Base-by-base conservation (phyloP, 2,329 filamentous ascomycete genomes). In the Neophaeococcomyces mojaviensis region DNA sequence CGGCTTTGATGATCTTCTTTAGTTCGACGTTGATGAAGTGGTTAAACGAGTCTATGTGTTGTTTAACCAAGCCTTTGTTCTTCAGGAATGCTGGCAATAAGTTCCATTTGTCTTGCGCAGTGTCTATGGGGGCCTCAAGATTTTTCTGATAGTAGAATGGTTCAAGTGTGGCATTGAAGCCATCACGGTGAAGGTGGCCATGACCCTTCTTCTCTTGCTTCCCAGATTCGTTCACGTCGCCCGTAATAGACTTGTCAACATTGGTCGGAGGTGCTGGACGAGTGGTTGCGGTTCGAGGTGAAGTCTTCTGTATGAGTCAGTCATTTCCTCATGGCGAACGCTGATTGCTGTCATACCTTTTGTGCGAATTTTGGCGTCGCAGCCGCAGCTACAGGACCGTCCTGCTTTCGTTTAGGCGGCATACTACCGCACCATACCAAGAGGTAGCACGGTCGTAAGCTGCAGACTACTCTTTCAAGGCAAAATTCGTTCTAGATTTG, bases 11-110 rank as follows among this genome's bases (percentile, higher is more conserved):
- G 57, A 98, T 98, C 59, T 96, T 89, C 69, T 95, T 95, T 64
- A 98, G 82, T 63, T 97, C 89, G 47, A 94, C 85, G 58, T 98
- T 88, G 55, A 96, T 85, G 59, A 98, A 97, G 69, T 92, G 95
- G 69, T 98, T 96, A 75, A 94, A 98, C 19, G 92, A 97, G 70
- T 98, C 94, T 61, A 95, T 90, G 65, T 96, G 89, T 72, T 97
- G 90, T 67, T 96, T 96, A 44, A 96, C 89, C 47, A 96, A 73
- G 47, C 89, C 89, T 68, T 98, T 98, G 59, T 96, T 89, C 67
- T 96, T 96, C 49, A 98, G 72, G 65, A 98, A 98, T n/a, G 92
- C 92, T 0, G 92, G 94, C 22, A 98, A 70, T 34, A 98, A 74
- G 64, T 97, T 95, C 79, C 90, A 96, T 74, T 98, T 98, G 71